A percentile compares a stretch with the other conserved stretches of the same genome.
These are phyloP conservation scores for Trifolium pratense DNA, from an alignment of 306 rosid genomes.

Conservation along the genomic window DNA sequence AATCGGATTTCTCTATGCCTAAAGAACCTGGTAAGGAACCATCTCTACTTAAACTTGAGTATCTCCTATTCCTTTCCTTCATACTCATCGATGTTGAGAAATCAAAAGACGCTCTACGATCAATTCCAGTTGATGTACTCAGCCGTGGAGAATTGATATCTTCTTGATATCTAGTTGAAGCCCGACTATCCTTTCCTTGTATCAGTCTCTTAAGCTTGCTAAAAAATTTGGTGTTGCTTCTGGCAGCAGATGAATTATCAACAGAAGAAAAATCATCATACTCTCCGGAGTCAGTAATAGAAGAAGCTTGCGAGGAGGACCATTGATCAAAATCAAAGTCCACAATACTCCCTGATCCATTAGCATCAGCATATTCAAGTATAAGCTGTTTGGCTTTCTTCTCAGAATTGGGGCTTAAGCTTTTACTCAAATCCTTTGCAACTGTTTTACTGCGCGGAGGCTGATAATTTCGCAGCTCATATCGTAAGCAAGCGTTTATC, in stretches of 20 bases:
- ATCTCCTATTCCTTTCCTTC: conserved; percentile 29
- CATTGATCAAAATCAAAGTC: conserved; percentile 72
- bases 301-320: conserved; percentile 69
- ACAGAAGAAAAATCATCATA: conserved; percentile 55
- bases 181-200: conserved; percentile 54
- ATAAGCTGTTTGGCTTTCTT: conserved; percentile 82
- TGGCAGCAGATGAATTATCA: conserved; percentile 53
- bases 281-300: conserved; percentile 57
- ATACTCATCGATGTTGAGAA: too few species aligned
- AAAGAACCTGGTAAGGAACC: conserved; percentile 44
- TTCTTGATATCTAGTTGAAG: conserved; percentile 47
- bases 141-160: conserved; percentile 48
- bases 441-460: conserved; percentile 63
- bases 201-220: conserved; percentile 65
- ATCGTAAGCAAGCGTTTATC: conserved; percentile 89
- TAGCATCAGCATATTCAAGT: conserved; percentile 71
- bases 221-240: conserved; percentile 50
- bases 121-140: conserved; percentile 48
- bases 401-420: conserved; percentile 77
- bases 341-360: conserved; percentile 47
- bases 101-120: conserved; percentile 62
- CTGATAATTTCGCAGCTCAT: conserved; percentile 75
- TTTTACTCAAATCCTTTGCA: conserved; percentile 80
- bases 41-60: conserved; percentile 32
- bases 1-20: conserved; percentile 47